Evolutionary conservation across 1,139 yeast genomes (phyloP), one percentile per base, ranked within the genome.

Genomic region (Wickerhamomyces sp.): DNA sequence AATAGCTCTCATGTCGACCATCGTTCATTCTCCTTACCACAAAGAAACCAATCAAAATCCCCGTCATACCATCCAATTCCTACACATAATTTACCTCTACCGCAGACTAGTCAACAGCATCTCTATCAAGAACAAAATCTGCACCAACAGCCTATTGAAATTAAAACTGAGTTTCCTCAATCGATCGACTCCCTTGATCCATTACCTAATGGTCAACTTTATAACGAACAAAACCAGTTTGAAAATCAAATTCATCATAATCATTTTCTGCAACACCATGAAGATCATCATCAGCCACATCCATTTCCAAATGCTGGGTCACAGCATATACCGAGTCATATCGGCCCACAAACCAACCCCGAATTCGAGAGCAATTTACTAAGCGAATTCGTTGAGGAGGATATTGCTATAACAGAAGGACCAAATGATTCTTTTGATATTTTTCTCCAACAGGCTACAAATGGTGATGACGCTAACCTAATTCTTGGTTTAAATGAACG

Each of bases 1-100:
- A 64, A 64, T 42, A 57, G 63, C 35, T 48, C 67, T 13, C 58
- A 59, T 36, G 42, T 51, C 5, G 43, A 42, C 20, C 44, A 44
- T 15, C 50, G 42, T 12, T 52, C 48, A 38, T 54, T 54, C 28
- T 41, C 49, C 15, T 36, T 53, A 13, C 57, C 57, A 6, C 42
- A 40, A 14, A 42, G 54, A 31, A 43, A 45, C 13, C 38, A 37
- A 16, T 40, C 52, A 3, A 40, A 36, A 24, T 49, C 56, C 2
- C 55, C 55, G 27, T 40, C 41, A 8, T 37, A 37, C 14, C 41
- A 39, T 26, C 42, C 44, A 13, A 28, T 20, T 35, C 13, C 16
- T 15, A 19, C 36, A 37, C 35, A 30, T 30, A 18, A 21, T 18
- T 10, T 21, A 21, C 19, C 29, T 16, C 31, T 24, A 19, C 30